Conservation (phyloP, 345 rosid species). For the Hevea brasiliensis region DNA sequence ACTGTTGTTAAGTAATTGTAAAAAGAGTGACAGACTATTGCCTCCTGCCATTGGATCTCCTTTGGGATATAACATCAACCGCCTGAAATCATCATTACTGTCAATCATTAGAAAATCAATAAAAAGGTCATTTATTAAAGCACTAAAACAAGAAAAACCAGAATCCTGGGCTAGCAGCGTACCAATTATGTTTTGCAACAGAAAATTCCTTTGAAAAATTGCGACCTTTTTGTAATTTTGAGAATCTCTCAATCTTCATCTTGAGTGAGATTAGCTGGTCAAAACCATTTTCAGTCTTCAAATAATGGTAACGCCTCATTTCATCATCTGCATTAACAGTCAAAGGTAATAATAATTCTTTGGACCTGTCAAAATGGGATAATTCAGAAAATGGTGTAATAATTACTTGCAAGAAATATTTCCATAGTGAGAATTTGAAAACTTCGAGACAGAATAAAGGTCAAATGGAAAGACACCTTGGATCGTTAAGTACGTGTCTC, state of each 20-base stretch:
- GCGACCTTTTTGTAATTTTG: neutral
- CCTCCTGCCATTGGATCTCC: neutral
- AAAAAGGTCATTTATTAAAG: too few relatives aligned
- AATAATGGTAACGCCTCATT: neutral
- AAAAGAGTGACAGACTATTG: neutral
- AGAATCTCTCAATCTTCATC: neutral
- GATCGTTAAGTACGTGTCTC: too few relatives aligned
- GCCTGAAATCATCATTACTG: neutral
- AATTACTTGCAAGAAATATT: too few relatives aligned
- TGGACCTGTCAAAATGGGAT: neutral
- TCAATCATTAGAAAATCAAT: too few relatives aligned
- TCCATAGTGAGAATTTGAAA: too few relatives aligned
- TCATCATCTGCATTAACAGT: neutral
- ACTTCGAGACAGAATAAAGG: too few relatives aligned
- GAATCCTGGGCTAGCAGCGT: neutral
- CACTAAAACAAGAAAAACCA: too few relatives aligned
- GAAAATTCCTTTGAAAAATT: neutral
- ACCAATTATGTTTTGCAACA: neutral
- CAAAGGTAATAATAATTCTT: too few relatives aligned
- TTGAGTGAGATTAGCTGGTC: neutral
- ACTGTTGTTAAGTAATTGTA: neutral
- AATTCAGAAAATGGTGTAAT: too few relatives aligned
- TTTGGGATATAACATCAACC: neutral
- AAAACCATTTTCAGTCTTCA: slow-evolving; percentile 3
- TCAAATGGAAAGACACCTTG: too few relatives aligned